Conservation (phyloP, 2,329 filamentous ascomycete genomes). For the Lasiodiplodia sp. region DNA sequence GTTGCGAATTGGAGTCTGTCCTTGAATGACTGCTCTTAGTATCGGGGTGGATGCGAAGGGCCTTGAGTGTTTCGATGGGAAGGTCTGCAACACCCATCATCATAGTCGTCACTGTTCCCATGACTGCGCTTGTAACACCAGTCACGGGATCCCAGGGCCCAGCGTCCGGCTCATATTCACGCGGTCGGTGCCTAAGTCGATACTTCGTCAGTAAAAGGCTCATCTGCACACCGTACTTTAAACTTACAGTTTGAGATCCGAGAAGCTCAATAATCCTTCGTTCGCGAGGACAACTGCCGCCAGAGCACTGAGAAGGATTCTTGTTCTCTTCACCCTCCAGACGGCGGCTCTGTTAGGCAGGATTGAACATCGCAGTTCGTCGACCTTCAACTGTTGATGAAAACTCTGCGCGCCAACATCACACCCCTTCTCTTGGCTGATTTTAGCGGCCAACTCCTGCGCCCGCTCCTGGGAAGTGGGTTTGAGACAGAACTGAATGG, state of each 20-base stretch:
- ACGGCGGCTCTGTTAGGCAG: constrained; percentile 44
- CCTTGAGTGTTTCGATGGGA: constrained; percentile 61
- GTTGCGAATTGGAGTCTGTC: not conserved
- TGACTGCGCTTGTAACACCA: constrained; percentile 72
- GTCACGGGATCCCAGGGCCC: constrained; percentile 50
- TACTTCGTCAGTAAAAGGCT: constrained; percentile 10
- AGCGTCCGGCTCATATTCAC: constrained; percentile 49
- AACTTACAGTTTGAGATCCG: constrained; percentile 48
- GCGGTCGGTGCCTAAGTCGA: constrained; percentile 42
- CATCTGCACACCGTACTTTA: constrained; percentile 15
- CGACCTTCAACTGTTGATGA: constrained; percentile 48
- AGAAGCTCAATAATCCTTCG: constrained; percentile 45
- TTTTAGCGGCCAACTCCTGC: constrained; percentile 46
- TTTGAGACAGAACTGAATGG: constrained; percentile 48
- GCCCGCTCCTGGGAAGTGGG: constrained; percentile 47
- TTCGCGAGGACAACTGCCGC: constrained; percentile 48
- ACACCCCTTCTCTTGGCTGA: constrained; percentile 46
- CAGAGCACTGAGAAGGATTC: constrained; percentile 45
- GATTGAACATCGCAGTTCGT: constrained; percentile 46
- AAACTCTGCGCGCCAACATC: constrained; percentile 48
- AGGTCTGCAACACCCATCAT: constrained; percentile 83
- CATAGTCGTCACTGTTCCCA: constrained; percentile 83
- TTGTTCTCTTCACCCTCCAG: constrained; percentile 49
- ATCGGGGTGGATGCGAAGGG: constrained; percentile 54
- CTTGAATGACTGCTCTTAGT: constrained; percentile 17